Base-by-base conservation (phyloP, 2,329 filamentous ascomycete species). In the Fonsecaea pedrosoi region DNA sequence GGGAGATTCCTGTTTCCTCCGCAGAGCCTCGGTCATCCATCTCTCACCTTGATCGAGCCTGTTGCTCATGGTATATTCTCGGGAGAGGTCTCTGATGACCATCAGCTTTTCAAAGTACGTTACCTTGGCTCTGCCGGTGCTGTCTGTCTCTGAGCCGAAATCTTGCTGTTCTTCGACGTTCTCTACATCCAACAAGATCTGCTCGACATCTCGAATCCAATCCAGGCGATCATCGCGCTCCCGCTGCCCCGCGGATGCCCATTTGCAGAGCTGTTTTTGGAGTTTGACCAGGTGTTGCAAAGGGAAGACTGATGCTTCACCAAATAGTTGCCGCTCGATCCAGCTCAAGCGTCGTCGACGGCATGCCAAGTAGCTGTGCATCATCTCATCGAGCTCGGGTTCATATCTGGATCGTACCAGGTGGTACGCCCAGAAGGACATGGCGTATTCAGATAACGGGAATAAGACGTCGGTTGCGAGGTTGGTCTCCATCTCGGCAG, bases 41-140 rank as follows among this genome's bases (percentile, higher is more conserved):
- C 21, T 21, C n/a, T 50, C 45, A 21, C 45, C 45, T 10, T 50
- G 18, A 10, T 21, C 21, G 18, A 50, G 45, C 25, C 45, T 50
- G 18, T 25, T 25, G 21, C 45, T 25, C 45, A 50, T 50, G 18
- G 45, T 50, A 50, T 25, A 50, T 50, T 50, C 45, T 50, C 45
- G 45, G 21, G 21, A 21, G 21, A 50, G 45, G 45, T 50, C 45
- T 21, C 45, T 21, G 45, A 50, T 50, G 45, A 50, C 45, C 45
- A 50, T 50, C 18, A 50, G 8, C 45, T 50, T 50, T 21, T 50
- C 45, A 50, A 50, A 50, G 45, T 50, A 50, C 8, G 18, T 50
- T 10, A 50, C 25, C 3, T 10, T 21, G 8, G 45, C 18, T 10
- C 18, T 50, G 7, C 21, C 21, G 45, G 5, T 25, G 45, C 9